A percentile compares a stretch with the other conserved stretches of the same genome.
Conservation (phyloP, 805 yeast genomes). For the Candida sakaeoensis region DNA sequence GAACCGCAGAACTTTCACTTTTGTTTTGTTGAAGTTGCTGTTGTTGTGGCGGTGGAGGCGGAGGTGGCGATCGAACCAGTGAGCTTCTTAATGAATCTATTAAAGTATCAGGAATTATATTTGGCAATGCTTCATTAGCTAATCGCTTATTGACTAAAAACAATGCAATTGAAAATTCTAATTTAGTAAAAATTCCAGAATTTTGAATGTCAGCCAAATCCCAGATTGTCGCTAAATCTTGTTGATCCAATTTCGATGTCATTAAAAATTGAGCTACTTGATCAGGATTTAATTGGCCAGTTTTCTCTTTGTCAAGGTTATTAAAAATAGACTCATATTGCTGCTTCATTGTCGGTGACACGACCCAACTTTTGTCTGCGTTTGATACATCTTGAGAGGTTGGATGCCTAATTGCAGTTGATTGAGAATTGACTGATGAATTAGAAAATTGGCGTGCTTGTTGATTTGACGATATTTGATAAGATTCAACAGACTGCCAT, state of each 20-base stretch:
- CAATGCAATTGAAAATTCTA: conserved; percentile 92
- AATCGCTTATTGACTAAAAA: conserved; percentile 82
- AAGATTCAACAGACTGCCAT: conserved; percentile 32
- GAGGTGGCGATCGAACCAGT: too few relatives aligned
- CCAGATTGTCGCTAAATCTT: conserved; percentile 86
- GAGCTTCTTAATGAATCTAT: conserved; percentile 31
- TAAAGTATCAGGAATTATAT: conserved; percentile 67
- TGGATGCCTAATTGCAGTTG: conserved; percentile 31
- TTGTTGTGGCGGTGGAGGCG: conserved; percentile 6
- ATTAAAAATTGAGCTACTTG: conserved; percentile 86
- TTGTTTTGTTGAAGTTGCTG: too few relatives aligned
- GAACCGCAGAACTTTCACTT: too few relatives aligned
- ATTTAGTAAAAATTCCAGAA: conserved; percentile 72
- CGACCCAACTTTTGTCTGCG: conserved; percentile 53
- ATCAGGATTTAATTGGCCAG: conserved; percentile 66
- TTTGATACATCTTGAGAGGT: conserved; percentile 12
- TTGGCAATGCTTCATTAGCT: conserved; percentile 76
- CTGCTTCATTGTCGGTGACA: conserved; percentile 62
- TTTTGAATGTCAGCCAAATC: conserved; percentile 89
- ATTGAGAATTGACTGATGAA: conserved; percentile 32
- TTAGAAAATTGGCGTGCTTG: conserved; percentile 26
- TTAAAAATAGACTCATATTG: conserved; percentile 81
- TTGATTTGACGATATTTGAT: conserved; percentile 5
- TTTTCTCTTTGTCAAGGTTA: conserved; percentile 61
- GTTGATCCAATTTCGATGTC: conserved; percentile 83